Evolutionary conservation across 1,139 yeast genomes (phyloP), one percentile per base, ranked within the genome.

Genomic region (Zygosaccharomyces sapae): DNA sequence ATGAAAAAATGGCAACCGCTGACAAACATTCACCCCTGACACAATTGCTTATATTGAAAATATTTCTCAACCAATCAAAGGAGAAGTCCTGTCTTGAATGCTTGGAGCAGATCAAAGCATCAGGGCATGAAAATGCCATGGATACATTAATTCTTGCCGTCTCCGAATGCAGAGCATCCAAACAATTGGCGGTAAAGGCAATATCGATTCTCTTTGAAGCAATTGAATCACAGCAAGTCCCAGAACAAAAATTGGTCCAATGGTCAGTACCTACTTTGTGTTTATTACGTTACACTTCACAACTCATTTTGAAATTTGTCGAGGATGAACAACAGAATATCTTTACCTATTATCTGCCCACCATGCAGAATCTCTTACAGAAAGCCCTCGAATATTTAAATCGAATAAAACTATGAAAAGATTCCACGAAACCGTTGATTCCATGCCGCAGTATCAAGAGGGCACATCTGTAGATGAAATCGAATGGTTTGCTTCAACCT

Each of bases 401-500:
- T 33, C 48, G 43, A 18, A 36, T 47, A 7, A 50, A 30, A 16
- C 41, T 1, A 35, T 42, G 3, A 44, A 33, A 4, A 33, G 25
- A 6, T 19, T 50, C 10, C 33, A 36, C 7, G 38, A 27, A 6
- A 31, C 29, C 10, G 30, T 34, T 6, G 37, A 33, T 2, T 29
- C 43, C 8, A 37, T 19, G 8, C 31, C 35, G 16, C 16, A 16
- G 16, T 16, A 16, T 12, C 27, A 38, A 4, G 58, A 52, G 24
- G 33, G 35, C 1, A 46, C 56, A 9, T 54, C 59, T 1, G 47
- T 53, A 1, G 55, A 57, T 40, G 65, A 61, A 40, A 50, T 61
- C 10, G 65, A 60, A 47, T 60, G 65, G 65, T 61, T 59, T 44
- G 53, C 61, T 5, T 55, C 65, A 4, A 48, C 52, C 2, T 51